Evolutionary conservation across 305 asterid species (phyloP).

Genomic region (Fraxinus sp.): DNA sequence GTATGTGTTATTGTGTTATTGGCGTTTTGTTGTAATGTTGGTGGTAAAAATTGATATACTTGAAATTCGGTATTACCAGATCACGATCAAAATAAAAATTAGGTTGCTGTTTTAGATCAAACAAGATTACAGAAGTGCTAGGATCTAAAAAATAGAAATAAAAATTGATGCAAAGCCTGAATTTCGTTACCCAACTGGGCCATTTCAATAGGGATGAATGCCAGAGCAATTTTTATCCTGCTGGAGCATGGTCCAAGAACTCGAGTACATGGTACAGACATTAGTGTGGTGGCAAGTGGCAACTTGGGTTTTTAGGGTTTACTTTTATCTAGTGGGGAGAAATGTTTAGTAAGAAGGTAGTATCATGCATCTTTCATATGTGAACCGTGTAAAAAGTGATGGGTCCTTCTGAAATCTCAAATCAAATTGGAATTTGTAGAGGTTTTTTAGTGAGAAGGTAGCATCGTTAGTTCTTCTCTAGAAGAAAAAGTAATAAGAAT

Average conservation of each 20-base stretch:
- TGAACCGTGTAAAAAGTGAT: background rate
- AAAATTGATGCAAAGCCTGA: background rate
- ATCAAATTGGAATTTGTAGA: background rate
- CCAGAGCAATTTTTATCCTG: background rate
- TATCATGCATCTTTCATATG: background rate
- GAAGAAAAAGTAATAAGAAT: background rate
- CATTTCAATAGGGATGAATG: background rate
- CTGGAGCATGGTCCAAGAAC: background rate
- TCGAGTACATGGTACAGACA: background rate
- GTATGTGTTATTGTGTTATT: background rate
- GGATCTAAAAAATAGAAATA: background rate
- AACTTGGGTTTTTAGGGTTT: background rate
- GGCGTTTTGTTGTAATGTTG: background rate
- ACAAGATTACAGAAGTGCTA: background rate
- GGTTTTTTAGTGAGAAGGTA: background rate
- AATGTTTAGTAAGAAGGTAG: background rate
- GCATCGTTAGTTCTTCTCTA: background rate
- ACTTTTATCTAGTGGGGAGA: background rate
- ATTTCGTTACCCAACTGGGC: background rate
- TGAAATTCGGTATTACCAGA: background rate
- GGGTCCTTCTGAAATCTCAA: background rate
- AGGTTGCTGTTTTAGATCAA: background rate
- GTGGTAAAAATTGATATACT: background rate
- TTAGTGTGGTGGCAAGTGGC: background rate
- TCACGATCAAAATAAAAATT: background rate